phyloP scores from a whole-genome alignment of 2,329 filamentous ascomycete genomes.

The Fusarium sororula region DNA sequence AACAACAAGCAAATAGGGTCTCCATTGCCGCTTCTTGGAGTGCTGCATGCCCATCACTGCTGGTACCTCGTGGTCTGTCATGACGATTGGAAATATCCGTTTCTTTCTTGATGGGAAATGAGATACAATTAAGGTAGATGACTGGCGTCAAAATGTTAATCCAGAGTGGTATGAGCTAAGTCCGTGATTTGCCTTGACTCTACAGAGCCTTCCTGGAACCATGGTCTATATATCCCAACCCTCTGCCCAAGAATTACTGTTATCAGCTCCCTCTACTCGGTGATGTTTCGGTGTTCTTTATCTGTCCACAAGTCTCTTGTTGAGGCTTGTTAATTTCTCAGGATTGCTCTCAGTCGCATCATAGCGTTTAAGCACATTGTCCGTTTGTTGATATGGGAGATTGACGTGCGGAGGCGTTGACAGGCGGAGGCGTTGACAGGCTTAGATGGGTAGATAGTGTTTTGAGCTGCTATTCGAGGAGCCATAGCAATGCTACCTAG shows the following conservation, averaged over 20 bases:
- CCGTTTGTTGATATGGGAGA: background rate
- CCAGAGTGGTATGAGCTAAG: background rate
- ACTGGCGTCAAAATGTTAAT: background rate
- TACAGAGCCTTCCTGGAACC: background rate
- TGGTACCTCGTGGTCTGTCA: background rate
- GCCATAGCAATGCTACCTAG: fast-evolving
- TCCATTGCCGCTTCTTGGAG: background rate
- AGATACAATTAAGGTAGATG: background rate
- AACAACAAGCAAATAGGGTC: background rate
- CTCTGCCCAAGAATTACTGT: background rate
- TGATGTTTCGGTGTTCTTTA: background rate
- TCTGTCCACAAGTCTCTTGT: background rate
- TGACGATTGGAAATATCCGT: background rate
- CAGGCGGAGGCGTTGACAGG: too few species aligned
- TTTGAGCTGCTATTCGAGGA: background rate
- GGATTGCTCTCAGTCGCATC: fast-evolving
- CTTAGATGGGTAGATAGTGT: background rate
- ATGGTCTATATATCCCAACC: background rate
- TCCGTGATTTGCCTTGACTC: background rate
- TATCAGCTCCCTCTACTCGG: background rate
- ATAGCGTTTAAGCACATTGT: background rate
- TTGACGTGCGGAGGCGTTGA: fast-evolving
- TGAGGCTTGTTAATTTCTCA: background rate
- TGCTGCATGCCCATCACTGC: background rate
- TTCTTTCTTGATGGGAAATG: background rate